Percentiles rank a stretch among this genome's conserved stretches.
These are phyloP conservation scores for Eleusine coracana DNA, from an alignment of 176 grass and related monocot genomes.

Conservation along the genomic window DNA sequence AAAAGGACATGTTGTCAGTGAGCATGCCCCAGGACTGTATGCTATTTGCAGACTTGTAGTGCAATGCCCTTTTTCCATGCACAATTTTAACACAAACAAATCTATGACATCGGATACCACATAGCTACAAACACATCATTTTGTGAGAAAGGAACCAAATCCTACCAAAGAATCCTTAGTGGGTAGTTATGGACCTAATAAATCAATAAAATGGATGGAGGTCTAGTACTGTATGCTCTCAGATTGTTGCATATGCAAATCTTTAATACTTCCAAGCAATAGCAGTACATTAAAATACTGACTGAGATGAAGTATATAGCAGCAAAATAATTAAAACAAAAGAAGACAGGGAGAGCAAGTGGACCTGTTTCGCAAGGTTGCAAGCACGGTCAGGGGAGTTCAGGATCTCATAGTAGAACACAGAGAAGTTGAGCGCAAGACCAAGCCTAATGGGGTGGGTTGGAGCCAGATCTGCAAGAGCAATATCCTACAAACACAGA, in stretches of 20 bases:
- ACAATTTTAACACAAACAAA: background rate
- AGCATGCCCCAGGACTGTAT: no score
- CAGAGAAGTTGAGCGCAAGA: conserved; percentile 90
- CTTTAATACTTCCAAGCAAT: background rate
- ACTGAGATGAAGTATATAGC: background rate
- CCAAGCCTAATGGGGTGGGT: conserved; percentile 93
- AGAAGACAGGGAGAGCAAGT: background rate
- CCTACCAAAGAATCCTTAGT: background rate
- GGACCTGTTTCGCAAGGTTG: conserved; percentile 80
- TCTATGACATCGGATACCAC: background rate
- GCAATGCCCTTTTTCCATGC: no score
- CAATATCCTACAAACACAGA: conserved; percentile 65
- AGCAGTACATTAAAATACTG: background rate
- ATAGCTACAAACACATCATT: background rate
- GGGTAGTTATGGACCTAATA: background rate
- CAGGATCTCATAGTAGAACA: conserved; percentile 91
- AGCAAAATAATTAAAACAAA: background rate
- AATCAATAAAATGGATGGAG: background rate
- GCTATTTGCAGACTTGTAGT: no score
- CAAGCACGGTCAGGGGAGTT: conserved; percentile 88
- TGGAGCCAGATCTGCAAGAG: conserved; percentile 68
- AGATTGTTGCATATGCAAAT: background rate
- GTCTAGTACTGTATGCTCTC: background rate
- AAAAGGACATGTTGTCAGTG: no score
- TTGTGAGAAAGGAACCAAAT: background rate